Conservation (phyloP, 2,329 filamentous ascomycete species). For the Phaeomoniella chlamydospora region DNA sequence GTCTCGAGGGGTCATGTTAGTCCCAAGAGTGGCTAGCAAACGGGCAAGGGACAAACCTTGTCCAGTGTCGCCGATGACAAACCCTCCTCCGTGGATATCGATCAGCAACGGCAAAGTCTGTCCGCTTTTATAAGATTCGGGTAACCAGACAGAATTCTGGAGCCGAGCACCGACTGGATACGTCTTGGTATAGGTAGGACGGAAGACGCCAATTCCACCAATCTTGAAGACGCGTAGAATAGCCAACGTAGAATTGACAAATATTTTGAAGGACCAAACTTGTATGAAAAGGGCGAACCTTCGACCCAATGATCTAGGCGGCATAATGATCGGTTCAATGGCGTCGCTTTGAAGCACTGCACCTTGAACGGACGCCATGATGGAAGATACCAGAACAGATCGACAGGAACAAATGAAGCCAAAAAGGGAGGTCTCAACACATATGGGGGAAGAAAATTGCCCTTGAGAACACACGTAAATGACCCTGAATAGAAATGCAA, state of each 20-base stretch:
- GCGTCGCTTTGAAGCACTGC: background rate
- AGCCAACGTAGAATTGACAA: background rate
- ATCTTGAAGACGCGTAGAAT: background rate
- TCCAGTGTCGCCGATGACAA: slow-evolving; percentile 26
- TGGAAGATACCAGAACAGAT: background rate
- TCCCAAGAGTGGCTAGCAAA: no score
- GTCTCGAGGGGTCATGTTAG: no score
- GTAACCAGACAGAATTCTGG: background rate
- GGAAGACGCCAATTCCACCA: background rate
- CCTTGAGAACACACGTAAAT: no score
- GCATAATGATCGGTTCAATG: background rate
- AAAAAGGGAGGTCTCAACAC: background rate
- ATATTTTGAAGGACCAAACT: slow-evolving; percentile 1
- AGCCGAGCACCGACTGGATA: background rate
- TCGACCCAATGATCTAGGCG: background rate
- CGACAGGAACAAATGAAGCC: background rate
- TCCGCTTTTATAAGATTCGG: slow-evolving; percentile 12
- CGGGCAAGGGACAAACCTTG: slow-evolving; percentile 23
- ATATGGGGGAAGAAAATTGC: background rate
- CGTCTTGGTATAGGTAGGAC: background rate
- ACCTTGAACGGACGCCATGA: background rate
- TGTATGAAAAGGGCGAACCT: background rate
- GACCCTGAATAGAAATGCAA: no score
- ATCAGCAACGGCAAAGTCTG: slow-evolving; percentile 25
- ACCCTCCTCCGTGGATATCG: slow-evolving; percentile 39